Evolutionary conservation across 2,329 filamentous ascomycete genomes (phyloP), one percentile per base, ranked within the genome.

Genomic region (Ceratocystis cacaofunesta): DNA sequence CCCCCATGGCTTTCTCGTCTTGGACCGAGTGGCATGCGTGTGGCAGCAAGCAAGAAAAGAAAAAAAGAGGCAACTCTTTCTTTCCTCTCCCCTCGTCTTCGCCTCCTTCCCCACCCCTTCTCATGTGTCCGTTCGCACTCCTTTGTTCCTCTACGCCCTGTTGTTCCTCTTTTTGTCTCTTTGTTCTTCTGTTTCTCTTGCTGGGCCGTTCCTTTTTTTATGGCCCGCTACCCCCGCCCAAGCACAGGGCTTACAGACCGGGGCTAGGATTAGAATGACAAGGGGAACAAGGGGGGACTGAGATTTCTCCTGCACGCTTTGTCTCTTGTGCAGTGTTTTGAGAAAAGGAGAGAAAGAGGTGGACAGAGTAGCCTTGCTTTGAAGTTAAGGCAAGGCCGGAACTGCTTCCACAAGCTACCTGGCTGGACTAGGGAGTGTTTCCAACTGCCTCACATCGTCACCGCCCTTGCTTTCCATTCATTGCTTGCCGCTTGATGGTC

Each of bases 101-200:
- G 8, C 48, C n/a, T 50, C 48, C 48, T 57, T 28, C 19, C 52
- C 52, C 30, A 15, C 55, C 55, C 55, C 55, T 30, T 32, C 55
- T 17, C 28, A 58, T 58, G 55, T 28, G 55, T 58, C 55, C 32
- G 55, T 58, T 58, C 55, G 55, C 55, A 36, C 55, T 58, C 55
- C 55, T 58, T 58, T 58, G 28, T 61, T 43, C 58, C 36, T 41
- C 36, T 41, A 30, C 30, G 50, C 36, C 52, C 19, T 62, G 41
- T 50, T 32, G 28, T 61, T 43, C 58, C 36, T 41, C 36, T 12
- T 41, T 50, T 65, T 63, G 44, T 48, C 15, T 28, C 41, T 41
- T 65, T 46, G 19, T 50, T 55, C 22, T 32, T 32, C 25, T 3
- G 28, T 36, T 58, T 19, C 17, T 19, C 17, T 36, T 58, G 17